A percentile compares a stretch with the other conserved stretches of the same genome.
These are phyloP conservation scores for Podaxis sp. DNA, from an alignment of 768 basidiomycete species.

Conservation along the genomic window DNA sequence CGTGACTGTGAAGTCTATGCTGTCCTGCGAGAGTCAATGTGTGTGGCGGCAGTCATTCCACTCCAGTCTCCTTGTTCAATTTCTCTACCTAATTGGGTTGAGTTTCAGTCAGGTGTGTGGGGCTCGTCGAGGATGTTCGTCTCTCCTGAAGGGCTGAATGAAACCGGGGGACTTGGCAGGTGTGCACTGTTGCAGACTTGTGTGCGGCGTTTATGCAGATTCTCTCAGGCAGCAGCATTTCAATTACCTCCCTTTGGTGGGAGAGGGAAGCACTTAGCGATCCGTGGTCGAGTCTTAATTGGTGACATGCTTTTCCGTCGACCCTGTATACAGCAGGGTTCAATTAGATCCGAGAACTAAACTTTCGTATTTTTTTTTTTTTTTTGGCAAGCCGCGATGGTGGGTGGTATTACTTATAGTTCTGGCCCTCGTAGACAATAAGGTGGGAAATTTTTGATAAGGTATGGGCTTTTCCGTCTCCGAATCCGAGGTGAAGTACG, in stretches of 20 bases:
- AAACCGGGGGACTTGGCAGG: not conserved
- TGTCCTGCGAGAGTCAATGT: not conserved
- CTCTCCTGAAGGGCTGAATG: not conserved
- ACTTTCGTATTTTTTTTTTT: not conserved
- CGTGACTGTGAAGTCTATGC: not conserved
- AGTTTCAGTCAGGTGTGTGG: not conserved
- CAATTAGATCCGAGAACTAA: not conserved
- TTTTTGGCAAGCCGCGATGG: not conserved
- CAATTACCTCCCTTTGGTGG: conserved; percentile 4
- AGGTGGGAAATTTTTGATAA: not conserved
- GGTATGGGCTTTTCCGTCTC: not conserved
- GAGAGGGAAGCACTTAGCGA: not conserved
- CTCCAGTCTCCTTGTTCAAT: not conserved
- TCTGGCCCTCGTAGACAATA: not conserved
- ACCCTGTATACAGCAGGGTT: conserved; percentile 5
- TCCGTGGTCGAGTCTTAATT: not conserved
- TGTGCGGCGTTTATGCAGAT: not conserved
- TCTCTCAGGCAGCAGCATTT: not conserved
- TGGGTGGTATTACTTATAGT: not conserved
- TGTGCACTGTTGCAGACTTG: not conserved
- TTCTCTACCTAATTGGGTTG: not conserved
- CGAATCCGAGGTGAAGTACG: not conserved
- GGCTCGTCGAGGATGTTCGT: not conserved
- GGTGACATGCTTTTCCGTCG: conserved; percentile 2
- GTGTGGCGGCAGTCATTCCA: not conserved